phyloP scores from a whole-genome alignment of 2,329 filamentous ascomycete genomes.

The Aspergillus hortae region DNA sequence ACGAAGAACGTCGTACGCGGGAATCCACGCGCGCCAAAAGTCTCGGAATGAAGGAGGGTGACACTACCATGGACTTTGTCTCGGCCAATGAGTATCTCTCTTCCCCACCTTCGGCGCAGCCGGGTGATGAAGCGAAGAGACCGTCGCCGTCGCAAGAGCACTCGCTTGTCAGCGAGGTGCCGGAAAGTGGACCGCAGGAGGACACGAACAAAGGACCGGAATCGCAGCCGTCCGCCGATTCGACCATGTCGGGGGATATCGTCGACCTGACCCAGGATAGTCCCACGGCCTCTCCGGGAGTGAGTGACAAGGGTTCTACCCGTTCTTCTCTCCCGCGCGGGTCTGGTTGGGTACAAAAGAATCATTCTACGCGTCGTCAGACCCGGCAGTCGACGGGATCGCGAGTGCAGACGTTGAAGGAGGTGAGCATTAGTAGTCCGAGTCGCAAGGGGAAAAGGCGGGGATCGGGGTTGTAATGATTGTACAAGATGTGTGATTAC shows the following conservation, averaged over 20 bases:
- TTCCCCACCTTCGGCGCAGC: slow-evolving; percentile 4
- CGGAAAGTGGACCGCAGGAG: slow-evolving; percentile 7
- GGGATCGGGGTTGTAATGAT: background rate
- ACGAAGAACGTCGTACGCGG: slow-evolving; percentile 12
- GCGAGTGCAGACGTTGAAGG: slow-evolving; percentile 16
- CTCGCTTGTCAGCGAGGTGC: slow-evolving; percentile 10
- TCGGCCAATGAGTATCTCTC: slow-evolving; percentile 8
- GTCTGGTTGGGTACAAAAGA: slow-evolving; percentile 29
- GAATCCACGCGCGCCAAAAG: slow-evolving; percentile 4
- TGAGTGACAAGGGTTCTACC: slow-evolving; percentile 29
- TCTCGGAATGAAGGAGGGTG: background rate
- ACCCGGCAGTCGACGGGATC: slow-evolving; percentile 19
- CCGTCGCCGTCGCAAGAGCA: slow-evolving; percentile 5
- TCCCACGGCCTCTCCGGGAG: slow-evolving; percentile 22
- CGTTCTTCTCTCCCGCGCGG: slow-evolving; percentile 25
- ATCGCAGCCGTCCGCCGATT: background rate
- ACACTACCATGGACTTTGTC: slow-evolving; percentile 4
- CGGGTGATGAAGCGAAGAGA: background rate
- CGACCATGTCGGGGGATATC: slow-evolving; percentile 16
- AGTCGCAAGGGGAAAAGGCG: slow-evolving; percentile 6
- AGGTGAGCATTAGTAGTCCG: slow-evolving; percentile 17
- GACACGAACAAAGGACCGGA: background rate
- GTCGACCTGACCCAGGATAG: slow-evolving; percentile 40
- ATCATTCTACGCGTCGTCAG: slow-evolving; percentile 12
- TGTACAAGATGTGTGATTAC: no score